Evolutionary conservation across 225 moss, liverwort and hornwort genomes (phyloP), one percentile per base, ranked within the genome.

Genomic region (Anthoceros angustus): DNA sequence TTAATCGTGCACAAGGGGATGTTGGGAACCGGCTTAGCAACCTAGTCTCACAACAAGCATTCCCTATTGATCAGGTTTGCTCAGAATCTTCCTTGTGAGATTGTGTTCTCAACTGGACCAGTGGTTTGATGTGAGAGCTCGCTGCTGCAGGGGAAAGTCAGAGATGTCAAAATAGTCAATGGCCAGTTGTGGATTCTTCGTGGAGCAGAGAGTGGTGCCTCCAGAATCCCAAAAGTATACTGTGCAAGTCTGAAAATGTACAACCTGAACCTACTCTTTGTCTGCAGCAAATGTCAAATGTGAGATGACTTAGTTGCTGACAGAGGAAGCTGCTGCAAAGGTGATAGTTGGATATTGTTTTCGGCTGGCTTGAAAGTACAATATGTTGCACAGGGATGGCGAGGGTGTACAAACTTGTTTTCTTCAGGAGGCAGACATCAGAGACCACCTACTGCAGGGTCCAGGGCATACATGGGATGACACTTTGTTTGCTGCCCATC

Each of bases 401-500:
- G 79, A 72, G 68, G 76, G 70, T 42, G 64, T 86, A 72, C 77
- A 82, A 64, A 77, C 74, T 42, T 89, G 87, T 72, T 68, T 74
- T 60, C 78, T 92, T 75, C 85, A 84, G 74, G 92, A 98, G 68
- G 77, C 71, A 14, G 24, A 43, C 26, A 74, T 98, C 21, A 77
- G 73, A 63, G 98, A 87, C 40, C 92, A 92, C 73, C 75, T 98
- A 65, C 82, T 98, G 64, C 86, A 87, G 70, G 84, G 80, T 62
- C 79, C 87, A 42, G 80, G 84, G 63, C 74, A 87, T 71, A 79
- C 87, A 12, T 98, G 98, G 83, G 81, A 42, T 71, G 87, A 98
- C 69, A 79, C 92, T 42, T 84, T 92, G 40, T 98, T 89, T 43
- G 76, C 81, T 43, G 79, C 81, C n/a, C 82, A 98, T 82, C 87